Evolutionary conservation across 345 rosid species (phyloP).

Genomic region (Eutrema heterophyllum): DNA sequence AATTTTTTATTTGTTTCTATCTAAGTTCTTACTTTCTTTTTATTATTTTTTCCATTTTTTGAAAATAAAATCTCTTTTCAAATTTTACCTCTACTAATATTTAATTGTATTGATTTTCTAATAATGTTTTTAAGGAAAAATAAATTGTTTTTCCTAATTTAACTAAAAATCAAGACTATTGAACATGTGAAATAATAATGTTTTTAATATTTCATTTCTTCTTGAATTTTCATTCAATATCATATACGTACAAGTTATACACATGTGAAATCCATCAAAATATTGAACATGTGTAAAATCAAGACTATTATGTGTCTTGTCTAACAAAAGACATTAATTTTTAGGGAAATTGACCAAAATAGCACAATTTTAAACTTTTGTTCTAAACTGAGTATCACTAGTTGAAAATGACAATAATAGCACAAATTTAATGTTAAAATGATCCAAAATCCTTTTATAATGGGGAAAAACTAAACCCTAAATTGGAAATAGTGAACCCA

Average conservation of each 20-base stretch:
- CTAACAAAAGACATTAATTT: neutral
- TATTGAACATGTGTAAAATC: neutral
- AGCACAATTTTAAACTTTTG: no score
- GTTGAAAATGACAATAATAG: no score
- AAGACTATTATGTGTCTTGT: neutral
- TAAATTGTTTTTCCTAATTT: neutral
- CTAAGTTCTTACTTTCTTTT: neutral
- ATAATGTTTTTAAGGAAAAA: neutral
- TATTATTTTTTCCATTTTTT: neutral
- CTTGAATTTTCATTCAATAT: neutral
- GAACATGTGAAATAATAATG: no score
- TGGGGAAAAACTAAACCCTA: no score
- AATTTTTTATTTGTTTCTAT: neutral
- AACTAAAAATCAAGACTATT: no score
- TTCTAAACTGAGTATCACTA: no score
- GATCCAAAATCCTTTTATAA: no score
- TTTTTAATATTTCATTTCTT: neutral
- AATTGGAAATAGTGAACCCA: no score
- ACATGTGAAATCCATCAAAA: neutral
- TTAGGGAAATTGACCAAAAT: no score
- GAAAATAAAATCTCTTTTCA: neutral
- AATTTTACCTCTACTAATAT: neutral
- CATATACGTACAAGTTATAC: neutral
- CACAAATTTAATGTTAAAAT: no score
- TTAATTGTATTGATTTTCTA: neutral